Evolutionary conservation across 257 asterid species (phyloP).

Genomic region (Fraxinus excelsior): DNA sequence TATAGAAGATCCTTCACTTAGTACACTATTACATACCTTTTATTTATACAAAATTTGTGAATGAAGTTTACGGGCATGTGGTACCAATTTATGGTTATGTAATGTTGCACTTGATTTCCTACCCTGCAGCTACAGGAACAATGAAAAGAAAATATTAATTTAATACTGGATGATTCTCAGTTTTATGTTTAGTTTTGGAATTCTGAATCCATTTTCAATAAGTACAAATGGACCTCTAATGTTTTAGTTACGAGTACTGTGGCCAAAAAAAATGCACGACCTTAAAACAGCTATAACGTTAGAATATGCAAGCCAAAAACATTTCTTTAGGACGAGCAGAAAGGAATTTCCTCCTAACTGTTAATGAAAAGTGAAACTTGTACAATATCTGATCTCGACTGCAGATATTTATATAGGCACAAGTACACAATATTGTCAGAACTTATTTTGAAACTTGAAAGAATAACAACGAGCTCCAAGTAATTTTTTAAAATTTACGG

Average conservation of each 20-base stretch:
- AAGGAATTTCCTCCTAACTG: not conserved
- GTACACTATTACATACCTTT: not conserved
- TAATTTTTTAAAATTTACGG: not conserved
- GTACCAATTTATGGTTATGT: not conserved
- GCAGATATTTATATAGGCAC: not conserved
- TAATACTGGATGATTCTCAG: not conserved
- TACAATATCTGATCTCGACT: not conserved
- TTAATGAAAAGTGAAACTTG: not conserved
- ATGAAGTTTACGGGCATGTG: not conserved
- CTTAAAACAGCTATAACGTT: not conserved
- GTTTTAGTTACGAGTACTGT: not conserved
- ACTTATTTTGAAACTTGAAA: not conserved
- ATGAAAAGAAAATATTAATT: not conserved
- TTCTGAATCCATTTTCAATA: not conserved
- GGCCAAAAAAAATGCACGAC: not conserved
- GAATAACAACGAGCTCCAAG: not conserved
- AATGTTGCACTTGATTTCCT: not conserved
- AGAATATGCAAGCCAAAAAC: not conserved
- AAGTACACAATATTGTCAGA: not conserved
- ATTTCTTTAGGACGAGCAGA: not conserved
- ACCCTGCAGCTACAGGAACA: not conserved
- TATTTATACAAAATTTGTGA: constrained; percentile 17
- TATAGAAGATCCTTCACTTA: not conserved
- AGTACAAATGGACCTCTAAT: not conserved
- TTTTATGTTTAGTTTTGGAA: not conserved